Conservation (phyloP, 164 flowering plant genomes). For the Nymphaea colorata region DNA sequence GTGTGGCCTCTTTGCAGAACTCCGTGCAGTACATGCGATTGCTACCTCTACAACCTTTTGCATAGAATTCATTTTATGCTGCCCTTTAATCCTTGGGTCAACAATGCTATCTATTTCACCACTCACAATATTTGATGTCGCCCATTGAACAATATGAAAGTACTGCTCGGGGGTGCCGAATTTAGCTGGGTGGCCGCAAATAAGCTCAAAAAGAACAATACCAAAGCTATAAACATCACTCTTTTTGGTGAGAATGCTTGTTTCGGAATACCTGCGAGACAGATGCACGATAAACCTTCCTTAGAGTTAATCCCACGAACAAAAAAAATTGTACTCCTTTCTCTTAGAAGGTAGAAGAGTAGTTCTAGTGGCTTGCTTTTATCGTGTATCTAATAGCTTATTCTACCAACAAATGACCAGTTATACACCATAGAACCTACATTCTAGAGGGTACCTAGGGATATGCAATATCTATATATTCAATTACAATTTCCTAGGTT, state of each 20-base stretch:
- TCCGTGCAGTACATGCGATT: conserved; percentile 18
- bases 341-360: too few species aligned
- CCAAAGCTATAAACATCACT: conserved; percentile 10
- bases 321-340: too few species aligned
- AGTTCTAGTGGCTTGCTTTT: too few species aligned
- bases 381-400: too few species aligned
- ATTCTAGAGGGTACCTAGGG: too few species aligned
- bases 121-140: conserved; percentile 2
- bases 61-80: conserved; percentile 11
- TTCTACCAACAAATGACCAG: too few species aligned
- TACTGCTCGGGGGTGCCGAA: not conserved
- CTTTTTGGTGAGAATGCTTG: conserved; percentile 1
- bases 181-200: conserved; percentile 2
- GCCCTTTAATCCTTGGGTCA: conserved; percentile 20
- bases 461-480: too few species aligned
- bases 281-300: not conserved
- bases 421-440: too few species aligned
- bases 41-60: conserved; percentile 25
- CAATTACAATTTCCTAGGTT: too few species aligned
- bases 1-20: conserved; percentile 15
- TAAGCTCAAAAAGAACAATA: conserved; percentile 5
- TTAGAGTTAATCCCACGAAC: not conserved
- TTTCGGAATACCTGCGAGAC: conserved; percentile 1
- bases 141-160: conserved; percentile 20
- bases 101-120: conserved; percentile 19